These are phyloP conservation scores for Aspergillus fischeri DNA, from an alignment of 2,329 filamentous ascomycete species.

Conservation along the genomic window DNA sequence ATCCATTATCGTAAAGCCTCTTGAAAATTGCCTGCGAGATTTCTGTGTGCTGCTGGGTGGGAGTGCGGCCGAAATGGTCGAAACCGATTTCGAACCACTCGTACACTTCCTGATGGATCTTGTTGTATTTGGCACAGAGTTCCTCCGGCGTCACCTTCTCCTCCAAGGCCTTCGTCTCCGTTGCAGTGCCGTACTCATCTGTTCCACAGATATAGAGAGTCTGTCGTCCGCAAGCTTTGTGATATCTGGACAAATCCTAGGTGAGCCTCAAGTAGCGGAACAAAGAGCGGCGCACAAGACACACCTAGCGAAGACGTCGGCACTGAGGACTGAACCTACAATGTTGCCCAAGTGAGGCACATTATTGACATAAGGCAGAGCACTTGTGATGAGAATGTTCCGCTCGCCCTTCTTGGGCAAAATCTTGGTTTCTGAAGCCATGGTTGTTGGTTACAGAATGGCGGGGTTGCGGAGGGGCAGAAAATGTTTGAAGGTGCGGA, in stretches of 20 bases:
- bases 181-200: constrained; percentile 94
- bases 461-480: constrained; percentile 15
- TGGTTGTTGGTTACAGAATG: constrained; percentile 17
- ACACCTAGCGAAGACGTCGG: constrained; percentile 70
- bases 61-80: constrained; percentile 91
- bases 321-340: constrained; percentile 79
- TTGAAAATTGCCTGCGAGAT: constrained; percentile 91
- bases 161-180: constrained; percentile 91
- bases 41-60: constrained; percentile 80
- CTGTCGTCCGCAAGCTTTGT: constrained; percentile 71
- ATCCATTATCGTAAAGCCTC: constrained; percentile 83
- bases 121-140: constrained; percentile 89
- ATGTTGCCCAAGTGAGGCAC: constrained; percentile 85
- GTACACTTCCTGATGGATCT: constrained; percentile 84
- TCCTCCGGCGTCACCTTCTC: constrained; percentile 76
- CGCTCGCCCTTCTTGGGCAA: constrained; percentile 69
- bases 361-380: constrained; percentile 80
- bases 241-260: constrained; percentile 52
- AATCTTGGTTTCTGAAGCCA: constrained; percentile 39
- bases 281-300: constrained; percentile 58
- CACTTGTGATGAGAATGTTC: constrained; percentile 87
- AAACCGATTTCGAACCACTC: constrained; percentile 95
- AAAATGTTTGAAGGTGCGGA: constrained; percentile 9
- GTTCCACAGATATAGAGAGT: constrained; percentile 84
- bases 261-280: constrained; percentile 12